Conservation (phyloP, 768 basidiomycete species). For the Pholiota microspora region DNA sequence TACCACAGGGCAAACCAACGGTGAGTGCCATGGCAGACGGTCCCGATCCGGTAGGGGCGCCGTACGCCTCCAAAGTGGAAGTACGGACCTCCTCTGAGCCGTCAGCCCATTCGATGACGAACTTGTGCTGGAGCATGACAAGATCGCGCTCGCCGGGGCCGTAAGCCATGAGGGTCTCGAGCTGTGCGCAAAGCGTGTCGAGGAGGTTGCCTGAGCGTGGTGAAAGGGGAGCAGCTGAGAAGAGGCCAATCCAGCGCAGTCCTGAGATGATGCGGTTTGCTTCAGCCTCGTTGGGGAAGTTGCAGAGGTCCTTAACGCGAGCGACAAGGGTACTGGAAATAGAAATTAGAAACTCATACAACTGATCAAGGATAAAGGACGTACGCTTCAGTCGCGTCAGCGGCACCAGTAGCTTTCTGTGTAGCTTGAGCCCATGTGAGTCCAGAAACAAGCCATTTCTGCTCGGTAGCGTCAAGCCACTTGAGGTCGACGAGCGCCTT, state of each 20-base stretch:
- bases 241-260: constrained; percentile 90
- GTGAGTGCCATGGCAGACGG: constrained; percentile 90
- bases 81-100: constrained; percentile 75
- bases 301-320: constrained; percentile 65
- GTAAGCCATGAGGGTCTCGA: constrained; percentile 93
- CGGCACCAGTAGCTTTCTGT: constrained; percentile 69
- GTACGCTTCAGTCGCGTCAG: constrained; percentile 68
- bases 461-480: constrained; percentile 73
- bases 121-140: constrained; percentile 98
- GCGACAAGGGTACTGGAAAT: constrained; percentile 63
- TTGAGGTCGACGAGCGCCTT: constrained; percentile 83
- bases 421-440: constrained; percentile 85
- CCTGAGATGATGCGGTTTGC: constrained; percentile 82
- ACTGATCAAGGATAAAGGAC: constrained; percentile 6
- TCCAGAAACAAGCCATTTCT: constrained; percentile 74
- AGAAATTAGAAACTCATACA: constrained; percentile 8
- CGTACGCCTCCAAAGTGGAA: constrained; percentile 89
- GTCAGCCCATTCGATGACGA: constrained; percentile 86
- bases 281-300: constrained; percentile 73
- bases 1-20: constrained; percentile 92
- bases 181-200: constrained; percentile 87
- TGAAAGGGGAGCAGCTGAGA: constrained; percentile 65
- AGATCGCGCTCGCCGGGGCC: constrained; percentile 89
- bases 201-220: constrained; percentile 76
- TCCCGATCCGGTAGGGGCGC: constrained; percentile 57